Conservation (phyloP, 2,329 filamentous ascomycete species). For the Tolypocladium pustulatum region DNA sequence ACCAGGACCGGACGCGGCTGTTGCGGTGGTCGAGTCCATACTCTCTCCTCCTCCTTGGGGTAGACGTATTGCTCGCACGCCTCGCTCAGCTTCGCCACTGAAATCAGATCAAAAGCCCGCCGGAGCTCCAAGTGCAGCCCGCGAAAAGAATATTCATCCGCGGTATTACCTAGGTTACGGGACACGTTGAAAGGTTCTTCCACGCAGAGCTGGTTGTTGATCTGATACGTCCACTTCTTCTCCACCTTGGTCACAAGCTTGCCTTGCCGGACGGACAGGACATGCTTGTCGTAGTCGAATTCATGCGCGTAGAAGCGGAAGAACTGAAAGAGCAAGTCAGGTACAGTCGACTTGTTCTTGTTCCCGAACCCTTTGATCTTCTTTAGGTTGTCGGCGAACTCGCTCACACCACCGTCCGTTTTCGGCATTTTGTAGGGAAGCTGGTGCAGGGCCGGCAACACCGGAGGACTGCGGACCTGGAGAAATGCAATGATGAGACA, state of each 20-base stretch:
- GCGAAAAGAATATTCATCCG: conserved; percentile 86
- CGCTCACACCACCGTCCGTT: conserved; percentile 56
- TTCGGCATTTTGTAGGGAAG: conserved; percentile 36
- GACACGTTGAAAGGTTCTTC: conserved; percentile 91
- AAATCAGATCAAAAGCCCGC: conserved; percentile 74
- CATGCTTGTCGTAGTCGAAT: conserved; percentile 76
- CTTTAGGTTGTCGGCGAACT: conserved; percentile 80
- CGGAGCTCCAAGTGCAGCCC: conserved; percentile 85
- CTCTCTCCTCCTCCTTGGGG: conserved; percentile 67
- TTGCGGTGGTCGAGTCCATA: conserved; percentile 46
- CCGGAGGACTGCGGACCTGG: conserved; percentile 72
- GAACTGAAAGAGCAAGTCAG: conserved; percentile 86
- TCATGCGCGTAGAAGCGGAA: conserved; percentile 93
- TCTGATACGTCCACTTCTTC: conserved; percentile 75
- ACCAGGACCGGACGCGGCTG: conserved; percentile 45
- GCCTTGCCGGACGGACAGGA: conserved; percentile 77
- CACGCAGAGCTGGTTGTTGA: conserved; percentile 81
- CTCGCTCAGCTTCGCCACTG: conserved; percentile 66
- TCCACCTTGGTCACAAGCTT: conserved; percentile 68
- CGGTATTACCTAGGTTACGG: conserved; percentile 90
- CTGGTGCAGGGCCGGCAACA: conserved; percentile 79
- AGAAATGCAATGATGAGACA: conserved; percentile 96
- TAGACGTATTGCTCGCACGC: conserved; percentile 84
- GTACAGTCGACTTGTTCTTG: conserved; percentile 72
- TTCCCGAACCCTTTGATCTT: conserved; percentile 63